A percentile compares a stretch with the other conserved stretches of the same genome.
Evolutionary conservation across 208 protist species (phyloP).

Genomic region (Acanthamoeba pearcei): DNA sequence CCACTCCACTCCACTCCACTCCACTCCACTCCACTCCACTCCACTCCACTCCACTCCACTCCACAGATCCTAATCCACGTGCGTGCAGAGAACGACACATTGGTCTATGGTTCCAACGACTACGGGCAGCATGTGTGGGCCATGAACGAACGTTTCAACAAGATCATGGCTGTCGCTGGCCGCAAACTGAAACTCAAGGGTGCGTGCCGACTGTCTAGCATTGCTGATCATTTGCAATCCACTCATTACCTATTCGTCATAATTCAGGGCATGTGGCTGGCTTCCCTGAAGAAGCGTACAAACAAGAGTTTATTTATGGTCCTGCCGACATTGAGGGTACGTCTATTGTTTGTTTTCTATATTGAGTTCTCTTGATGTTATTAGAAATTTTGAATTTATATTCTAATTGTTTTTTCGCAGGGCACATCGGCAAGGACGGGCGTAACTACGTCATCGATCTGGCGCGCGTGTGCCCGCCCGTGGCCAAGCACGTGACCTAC

Average conservation of each 20-base stretch:
- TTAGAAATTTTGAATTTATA: background rate
- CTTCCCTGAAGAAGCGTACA: background rate
- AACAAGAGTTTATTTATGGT: slow-evolving; percentile 47
- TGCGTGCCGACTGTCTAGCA: background rate
- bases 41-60: too few species aligned
- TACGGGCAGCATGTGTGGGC: slow-evolving; percentile 8
- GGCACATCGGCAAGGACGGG: slow-evolving; percentile 65
- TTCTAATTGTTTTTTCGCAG: background rate
- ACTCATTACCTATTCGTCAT: background rate
- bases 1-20: too few species aligned
- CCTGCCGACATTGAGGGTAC: slow-evolving; percentile 66
- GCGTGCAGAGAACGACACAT: background rate
- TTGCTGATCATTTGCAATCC: background rate
- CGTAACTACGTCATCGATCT: slow-evolving; percentile 71
- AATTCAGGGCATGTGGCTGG: slow-evolving; percentile 12
- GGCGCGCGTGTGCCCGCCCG: slow-evolving; percentile 79
- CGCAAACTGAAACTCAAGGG: slow-evolving; percentile 50
- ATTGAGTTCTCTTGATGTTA: background rate
- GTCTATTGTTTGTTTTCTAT: background rate
- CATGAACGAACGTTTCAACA: slow-evolving; percentile 52
- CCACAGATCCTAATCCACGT: background rate
- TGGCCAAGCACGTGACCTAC: slow-evolving; percentile 52
- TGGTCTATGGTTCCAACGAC: slow-evolving; percentile 70
- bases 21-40: too few species aligned
- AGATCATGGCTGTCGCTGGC: slow-evolving; percentile 69